Conservation (phyloP, 2,329 filamentous ascomycete genomes). For the Aspergillus pseudonomiae region DNA sequence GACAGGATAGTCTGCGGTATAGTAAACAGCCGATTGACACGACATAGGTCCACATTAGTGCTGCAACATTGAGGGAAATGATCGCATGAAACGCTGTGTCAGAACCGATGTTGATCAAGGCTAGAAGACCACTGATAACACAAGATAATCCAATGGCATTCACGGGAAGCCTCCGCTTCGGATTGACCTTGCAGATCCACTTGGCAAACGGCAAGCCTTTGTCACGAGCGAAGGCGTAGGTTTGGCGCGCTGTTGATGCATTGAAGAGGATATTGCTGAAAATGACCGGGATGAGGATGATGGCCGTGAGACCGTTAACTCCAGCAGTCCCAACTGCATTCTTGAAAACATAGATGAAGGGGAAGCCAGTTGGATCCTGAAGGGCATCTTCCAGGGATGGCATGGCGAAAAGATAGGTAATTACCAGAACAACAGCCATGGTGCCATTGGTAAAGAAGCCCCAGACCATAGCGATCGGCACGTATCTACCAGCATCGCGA, state of each 20-base stretch:
- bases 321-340: conserved; percentile 27
- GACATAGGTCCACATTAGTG: conserved; percentile 55
- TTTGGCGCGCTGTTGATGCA: conserved; percentile 44
- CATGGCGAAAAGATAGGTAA: conserved; percentile 47
- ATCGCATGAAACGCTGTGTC: conserved; percentile 56
- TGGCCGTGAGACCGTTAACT: conserved; percentile 39
- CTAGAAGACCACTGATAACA: conserved; percentile 41
- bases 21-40: conserved; percentile 52
- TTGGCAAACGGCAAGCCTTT: conserved; percentile 45
- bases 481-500: conserved; percentile 48
- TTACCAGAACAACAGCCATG: conserved; percentile 48
- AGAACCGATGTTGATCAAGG: conserved; percentile 57
- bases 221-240: conserved; percentile 49
- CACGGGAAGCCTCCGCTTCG: conserved; percentile 44
- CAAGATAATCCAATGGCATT: conserved; percentile 41
- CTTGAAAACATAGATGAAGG: conserved; percentile 53
- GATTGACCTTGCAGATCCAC: conserved; percentile 44
- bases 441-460: conserved; percentile 50
- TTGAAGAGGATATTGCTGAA: conserved; percentile 45
- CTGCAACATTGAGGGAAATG: conserved; percentile 51
- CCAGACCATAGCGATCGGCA: conserved; percentile 51
- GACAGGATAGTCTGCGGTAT: conserved; percentile 44
- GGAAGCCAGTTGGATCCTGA: conserved; percentile 46
- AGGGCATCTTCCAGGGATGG: conserved; percentile 39
- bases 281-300: conserved; percentile 45